phyloP scores from a whole-genome alignment of 208 protist species.

The Leishmania amazonensis region DNA sequence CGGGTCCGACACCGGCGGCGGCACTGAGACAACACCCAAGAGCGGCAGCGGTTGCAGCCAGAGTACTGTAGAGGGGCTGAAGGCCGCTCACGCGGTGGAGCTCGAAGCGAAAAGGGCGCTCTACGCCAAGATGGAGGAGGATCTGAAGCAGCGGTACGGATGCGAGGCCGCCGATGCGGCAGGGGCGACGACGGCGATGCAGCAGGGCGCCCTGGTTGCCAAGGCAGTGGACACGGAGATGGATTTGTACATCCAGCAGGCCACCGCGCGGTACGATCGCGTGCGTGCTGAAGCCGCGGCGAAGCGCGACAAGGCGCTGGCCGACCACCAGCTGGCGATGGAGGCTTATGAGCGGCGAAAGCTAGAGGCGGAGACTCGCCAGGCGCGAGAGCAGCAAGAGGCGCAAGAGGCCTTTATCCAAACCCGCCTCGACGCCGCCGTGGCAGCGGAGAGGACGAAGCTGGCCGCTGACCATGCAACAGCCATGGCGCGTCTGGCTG shows the following conservation, averaged over 20 bases:
- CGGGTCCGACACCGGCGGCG: slow-evolving; percentile 5
- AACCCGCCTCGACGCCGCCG: slow-evolving; percentile 31
- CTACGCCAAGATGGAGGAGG: slow-evolving; percentile 48
- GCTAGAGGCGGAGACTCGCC: slow-evolving; percentile 30
- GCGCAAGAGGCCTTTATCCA: slow-evolving; percentile 50
- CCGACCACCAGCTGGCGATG: slow-evolving; percentile 44
- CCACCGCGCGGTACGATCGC: slow-evolving; percentile 37
- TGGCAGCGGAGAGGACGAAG: slow-evolving; percentile 36
- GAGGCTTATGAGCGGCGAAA: slow-evolving; percentile 47
- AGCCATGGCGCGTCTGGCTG: slow-evolving; percentile 25
- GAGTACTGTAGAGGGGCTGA: slow-evolving; percentile 26
- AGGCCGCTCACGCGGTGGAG: slow-evolving; percentile 33
- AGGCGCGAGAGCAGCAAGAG: slow-evolving; percentile 36
- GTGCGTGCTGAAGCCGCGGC: slow-evolving; percentile 46
- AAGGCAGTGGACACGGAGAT: slow-evolving; percentile 61
- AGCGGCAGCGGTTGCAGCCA: background rate
- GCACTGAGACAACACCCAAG: background rate
- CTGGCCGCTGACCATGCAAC: slow-evolving; percentile 36
- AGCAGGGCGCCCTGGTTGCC: slow-evolving; percentile 37
- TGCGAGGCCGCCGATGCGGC: slow-evolving; percentile 34
- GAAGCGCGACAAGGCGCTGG: slow-evolving; percentile 49
- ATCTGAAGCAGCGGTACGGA: slow-evolving; percentile 40
- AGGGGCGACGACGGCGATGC: slow-evolving; percentile 19
- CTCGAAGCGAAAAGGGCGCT: slow-evolving; percentile 21
- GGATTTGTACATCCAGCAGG: slow-evolving; percentile 49